Conservation (phyloP, 495 filamentous ascomycete species). For the Penicillium paxilli region DNA sequence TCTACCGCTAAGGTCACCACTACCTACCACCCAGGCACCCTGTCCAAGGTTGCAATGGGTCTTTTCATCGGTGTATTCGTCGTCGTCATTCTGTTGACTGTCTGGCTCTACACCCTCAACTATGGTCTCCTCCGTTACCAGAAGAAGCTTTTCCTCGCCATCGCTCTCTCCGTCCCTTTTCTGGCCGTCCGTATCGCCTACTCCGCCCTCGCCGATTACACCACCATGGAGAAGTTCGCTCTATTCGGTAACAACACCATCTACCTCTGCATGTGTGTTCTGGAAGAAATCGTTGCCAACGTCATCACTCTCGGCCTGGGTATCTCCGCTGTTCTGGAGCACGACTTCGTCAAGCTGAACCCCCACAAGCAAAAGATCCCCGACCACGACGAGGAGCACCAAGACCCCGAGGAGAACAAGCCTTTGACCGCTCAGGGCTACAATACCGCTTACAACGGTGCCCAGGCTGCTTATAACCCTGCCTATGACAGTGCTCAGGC, state of each 20-base stretch:
- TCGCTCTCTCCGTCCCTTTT: slow-evolving; percentile 25
- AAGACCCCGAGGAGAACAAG: background rate
- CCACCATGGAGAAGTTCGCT: slow-evolving; percentile 2
- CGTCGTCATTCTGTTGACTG: slow-evolving; percentile 6
- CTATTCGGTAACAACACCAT: slow-evolving; percentile 16
- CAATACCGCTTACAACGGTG: background rate
- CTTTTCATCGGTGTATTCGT: slow-evolving; percentile 29
- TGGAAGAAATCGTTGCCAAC: slow-evolving; percentile 31
- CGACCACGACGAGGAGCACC: background rate
- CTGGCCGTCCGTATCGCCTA: slow-evolving; percentile 26
- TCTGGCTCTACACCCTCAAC: slow-evolving; percentile 13
- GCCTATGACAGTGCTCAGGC: background rate
- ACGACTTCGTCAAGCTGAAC: slow-evolving; percentile 7
- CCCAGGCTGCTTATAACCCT: background rate
- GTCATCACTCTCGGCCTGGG: slow-evolving; percentile 18
- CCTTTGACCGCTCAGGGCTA: background rate
- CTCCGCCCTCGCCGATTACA: slow-evolving; percentile 24
- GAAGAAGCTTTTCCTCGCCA: slow-evolving; percentile 32
- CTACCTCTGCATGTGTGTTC: slow-evolving; percentile 32
- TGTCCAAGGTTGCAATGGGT: slow-evolving; percentile 29
- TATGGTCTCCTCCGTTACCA: slow-evolving; percentile 8
- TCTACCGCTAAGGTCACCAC: slow-evolving; percentile 3
- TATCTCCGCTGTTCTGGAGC: slow-evolving; percentile 17
- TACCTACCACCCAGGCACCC: background rate
- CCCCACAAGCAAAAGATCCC: background rate